Conservation (phyloP, 345 rosid genomes). For the Garcia nutans region DNA sequence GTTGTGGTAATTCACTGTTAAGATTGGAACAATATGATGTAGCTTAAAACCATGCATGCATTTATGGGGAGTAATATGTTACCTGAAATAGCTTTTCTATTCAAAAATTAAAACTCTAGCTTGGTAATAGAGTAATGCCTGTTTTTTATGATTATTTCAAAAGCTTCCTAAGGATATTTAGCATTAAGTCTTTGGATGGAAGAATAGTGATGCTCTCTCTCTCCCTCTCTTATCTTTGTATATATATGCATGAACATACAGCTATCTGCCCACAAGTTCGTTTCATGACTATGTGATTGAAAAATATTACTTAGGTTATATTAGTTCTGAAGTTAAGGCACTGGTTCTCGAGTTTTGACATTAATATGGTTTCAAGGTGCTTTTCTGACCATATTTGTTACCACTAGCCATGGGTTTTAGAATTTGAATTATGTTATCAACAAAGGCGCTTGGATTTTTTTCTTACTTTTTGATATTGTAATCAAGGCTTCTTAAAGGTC, state of each 20-base stretch:
- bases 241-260: neutral
- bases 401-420: neutral
- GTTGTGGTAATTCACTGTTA: too few relatives aligned
- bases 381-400: neutral
- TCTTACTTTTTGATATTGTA: neutral
- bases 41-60: neutral
- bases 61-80: neutral
- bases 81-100: neutral
- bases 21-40: too few relatives aligned
- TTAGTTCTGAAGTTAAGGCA: neutral
- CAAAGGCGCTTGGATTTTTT: neutral
- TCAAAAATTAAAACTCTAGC: neutral
- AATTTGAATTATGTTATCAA: neutral
- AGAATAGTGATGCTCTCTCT: conserved; percentile 1
- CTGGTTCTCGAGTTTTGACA: neutral
- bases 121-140: neutral
- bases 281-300: neutral
- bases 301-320: neutral
- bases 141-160: neutral
- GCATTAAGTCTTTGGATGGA: neutral
- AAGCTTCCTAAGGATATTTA: neutral
- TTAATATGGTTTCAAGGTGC: neutral
- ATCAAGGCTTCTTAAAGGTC: conserved; percentile 80
- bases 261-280: neutral
- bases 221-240: neutral